Evolutionary conservation across 768 basidiomycete species (phyloP).

Genomic region (Termitomyces heimii): DNA sequence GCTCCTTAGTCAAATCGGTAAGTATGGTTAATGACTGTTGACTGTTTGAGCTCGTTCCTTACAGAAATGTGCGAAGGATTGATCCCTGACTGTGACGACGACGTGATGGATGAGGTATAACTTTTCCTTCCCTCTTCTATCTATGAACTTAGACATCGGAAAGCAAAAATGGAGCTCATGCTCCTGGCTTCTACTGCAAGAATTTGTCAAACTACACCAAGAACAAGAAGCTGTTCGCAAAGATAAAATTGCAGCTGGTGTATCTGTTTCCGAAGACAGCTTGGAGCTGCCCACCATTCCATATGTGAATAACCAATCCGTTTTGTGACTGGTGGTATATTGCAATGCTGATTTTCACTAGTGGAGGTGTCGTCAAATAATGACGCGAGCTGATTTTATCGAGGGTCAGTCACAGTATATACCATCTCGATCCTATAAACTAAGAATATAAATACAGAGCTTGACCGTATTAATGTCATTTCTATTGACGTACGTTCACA

Average conservation of each 20-base stretch:
- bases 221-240: constrained; percentile 40
- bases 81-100: constrained; percentile 79
- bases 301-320: constrained; percentile 35
- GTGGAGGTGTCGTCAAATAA: constrained; percentile 73
- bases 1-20: constrained; percentile 73
- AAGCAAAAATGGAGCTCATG: constrained; percentile 82
- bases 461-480: constrained; percentile 69
- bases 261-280: constrained; percentile 26
- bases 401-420: constrained; percentile 43
- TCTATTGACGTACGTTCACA: constrained; percentile 61
- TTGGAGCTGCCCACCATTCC: constrained; percentile 59
- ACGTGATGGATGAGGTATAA: constrained; percentile 83
- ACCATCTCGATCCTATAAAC: not conserved
- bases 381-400: constrained; percentile 81
- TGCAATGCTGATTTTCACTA: constrained; percentile 12
- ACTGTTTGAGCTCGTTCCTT: not conserved
- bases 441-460: constrained; percentile 27
- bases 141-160: not conserved
- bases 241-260: constrained; percentile 31
- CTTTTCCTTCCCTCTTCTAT: not conserved
- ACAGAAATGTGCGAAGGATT: constrained; percentile 29
- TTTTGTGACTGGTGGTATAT: constrained; percentile 1
- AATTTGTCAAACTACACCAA: constrained; percentile 60
- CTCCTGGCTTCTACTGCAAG: constrained; percentile 71
- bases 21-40: constrained; percentile 1